Evolutionary conservation across 805 yeast species (phyloP), one percentile per base, ranked within the genome.

Genomic region (Myxozyma neotropica): DNA sequence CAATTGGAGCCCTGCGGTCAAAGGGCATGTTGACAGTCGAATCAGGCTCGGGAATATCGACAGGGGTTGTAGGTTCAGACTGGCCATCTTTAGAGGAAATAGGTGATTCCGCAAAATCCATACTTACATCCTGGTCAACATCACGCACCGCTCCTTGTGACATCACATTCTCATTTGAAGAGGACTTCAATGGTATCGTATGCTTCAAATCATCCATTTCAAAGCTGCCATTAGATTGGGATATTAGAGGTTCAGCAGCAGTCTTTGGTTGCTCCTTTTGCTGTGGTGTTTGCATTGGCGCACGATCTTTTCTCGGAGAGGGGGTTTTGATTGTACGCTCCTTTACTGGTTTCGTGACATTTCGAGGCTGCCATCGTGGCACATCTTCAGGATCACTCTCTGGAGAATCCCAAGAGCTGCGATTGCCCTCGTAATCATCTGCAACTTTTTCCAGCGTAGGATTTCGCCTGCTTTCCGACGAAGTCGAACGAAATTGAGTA

Each of bases 171-270:
- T n/a, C 23, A 10, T 17, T 31, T 4, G 12, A 45, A 23, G 48
- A n/a, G n/a, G 39, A 10, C 38, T 50, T 35, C 8, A 45, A 23
- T 10, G 59, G 63, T 19, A 39, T 49, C 13, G 52, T 27, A 8
- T 49, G 39, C 31, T 45, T 21, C 38, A 71, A 39, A 17, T 57
- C 68, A 15, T 65, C 67, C 72, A 72, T 61, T 27, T 65, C 61
- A 57, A 72, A 72, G 45, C 69, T 65, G 29, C 73, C 72, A 27
- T 43, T 29, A 1, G 70, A 19, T 17, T 38, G 17, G 10, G 4
- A 10, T 38, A n/a, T 17, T 8, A 19, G 65, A 52, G 70, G 67
- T n/a, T 73, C 73, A 10, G 71, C 60, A 12, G 63, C 65, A 24
- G 42, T 10, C 5, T 49, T 40, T 40, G 58, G 40, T 19, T 27